Conservation (phyloP, 306 rosid species). For the Vigna reflexopilosa region DNA sequence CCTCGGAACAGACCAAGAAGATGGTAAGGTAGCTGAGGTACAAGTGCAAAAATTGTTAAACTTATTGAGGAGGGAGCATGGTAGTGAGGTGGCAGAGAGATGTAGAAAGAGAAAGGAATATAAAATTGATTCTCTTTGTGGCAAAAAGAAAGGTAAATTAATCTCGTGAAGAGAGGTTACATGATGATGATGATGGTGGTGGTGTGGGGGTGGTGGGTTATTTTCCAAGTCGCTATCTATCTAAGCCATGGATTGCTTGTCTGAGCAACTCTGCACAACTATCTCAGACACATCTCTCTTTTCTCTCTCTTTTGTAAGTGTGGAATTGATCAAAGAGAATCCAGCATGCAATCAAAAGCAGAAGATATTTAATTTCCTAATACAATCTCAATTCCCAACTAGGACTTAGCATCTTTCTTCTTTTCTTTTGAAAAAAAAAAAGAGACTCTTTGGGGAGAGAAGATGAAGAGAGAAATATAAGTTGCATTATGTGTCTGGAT, state of each 20-base stretch:
- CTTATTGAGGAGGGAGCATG: constrained; percentile 16
- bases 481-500: constrained; percentile 34
- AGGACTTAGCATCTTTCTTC: constrained; percentile 37
- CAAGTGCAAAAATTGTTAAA: constrained; percentile 15
- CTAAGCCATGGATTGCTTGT: constrained; percentile 71
- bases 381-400: constrained; percentile 42
- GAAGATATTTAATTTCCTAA: constrained; percentile 45
- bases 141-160: constrained; percentile 22
- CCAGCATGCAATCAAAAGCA: constrained; percentile 57
- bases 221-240: constrained; percentile 75
- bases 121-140: constrained; percentile 43
- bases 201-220: constrained; percentile 43
- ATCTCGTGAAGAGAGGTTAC: constrained; percentile 58
- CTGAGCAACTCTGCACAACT: constrained; percentile 68
- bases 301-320: constrained; percentile 35
- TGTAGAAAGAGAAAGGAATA: constrained; percentile 52
- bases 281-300: constrained; percentile 43
- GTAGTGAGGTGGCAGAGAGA: constrained; percentile 45
- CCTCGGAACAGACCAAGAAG: constrained; percentile 37
- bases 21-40: neutral
- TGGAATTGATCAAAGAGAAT: constrained; percentile 42
- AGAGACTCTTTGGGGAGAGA: constrained; percentile 34
- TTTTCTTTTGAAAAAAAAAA: neutral
- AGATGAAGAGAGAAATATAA: neutral
- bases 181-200: constrained; percentile 46